Evolutionary conservation across 164 flowering plant genomes (phyloP), one percentile per base, ranked within the genome.

Genomic region (Warburgia ugandensis): DNA sequence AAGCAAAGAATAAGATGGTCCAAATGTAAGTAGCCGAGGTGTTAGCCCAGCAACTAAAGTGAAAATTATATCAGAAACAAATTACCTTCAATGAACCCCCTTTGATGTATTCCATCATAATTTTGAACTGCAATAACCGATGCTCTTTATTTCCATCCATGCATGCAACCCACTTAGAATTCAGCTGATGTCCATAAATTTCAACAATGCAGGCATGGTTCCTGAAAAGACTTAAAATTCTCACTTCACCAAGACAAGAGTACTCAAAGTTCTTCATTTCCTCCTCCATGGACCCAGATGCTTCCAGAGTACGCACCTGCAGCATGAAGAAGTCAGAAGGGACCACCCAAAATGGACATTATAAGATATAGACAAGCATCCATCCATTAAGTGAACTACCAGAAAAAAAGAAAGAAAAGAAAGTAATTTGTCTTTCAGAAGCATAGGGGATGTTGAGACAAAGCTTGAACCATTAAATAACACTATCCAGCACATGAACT

Each of bases 1-100:
- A 42, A 1, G 23, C 32, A 9, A 36, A 26, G 10, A 23, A 22
- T 6, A 35, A 36, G 2, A 25, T 10, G 31, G 50, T 22, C 7
- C 10, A 8, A 31, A 28, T 27, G 55, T 32, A 5, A 12, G 48
- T 30, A 19, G 38, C 16, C 23, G 11, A 32, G 21, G 13, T 35
- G 37, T 26, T 7, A 14, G 38, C 20, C 53, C 12, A 52, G n/a
- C 40, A 26, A 31, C 7, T 14, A 37, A 48, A 31, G 9, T 2
- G 22, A 29, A 48, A n/a, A 42, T 9, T 36, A 10, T 32, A 52
- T 14, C 16, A 48, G 54, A 19, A 9, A 25, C 32, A 31, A 48
- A 30, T 32, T 61, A 92, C 99, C 83, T 74, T 88, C 26, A 94
- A 57, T 16, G 95, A 84, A 23, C 99, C 97, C 16, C 95, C 96